Evolutionary conservation across 2,329 filamentous ascomycete genomes (phyloP), one percentile per base, ranked within the genome.

Genomic region (Fusarium sambucinum): DNA sequence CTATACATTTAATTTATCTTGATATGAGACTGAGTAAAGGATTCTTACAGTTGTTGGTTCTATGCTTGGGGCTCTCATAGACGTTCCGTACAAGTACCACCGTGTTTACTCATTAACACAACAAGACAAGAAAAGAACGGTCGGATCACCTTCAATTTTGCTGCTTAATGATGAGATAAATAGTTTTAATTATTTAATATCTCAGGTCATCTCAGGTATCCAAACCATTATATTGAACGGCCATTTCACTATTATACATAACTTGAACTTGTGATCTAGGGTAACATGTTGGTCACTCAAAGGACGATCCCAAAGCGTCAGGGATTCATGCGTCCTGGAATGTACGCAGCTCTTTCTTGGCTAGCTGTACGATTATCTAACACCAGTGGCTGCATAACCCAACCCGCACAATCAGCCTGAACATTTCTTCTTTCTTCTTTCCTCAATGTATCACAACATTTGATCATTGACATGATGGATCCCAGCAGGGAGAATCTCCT

Each of bases 401-500:
- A 56, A 27, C 51, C 25, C 45, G 33, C 27, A n/a, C 23, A 30
- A 44, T 30, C 50, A 45, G 46, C 41, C 35, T 25, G 42, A 38
- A 35, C 32, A 51, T 29, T 16, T 38, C 23, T 25, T 45, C 10
- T 38, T 21, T 35, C 32, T 35, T 21, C n/a, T 21, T 38, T 7
- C 6, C 5, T 38, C n/a, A 14, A 38, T 66, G 65, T 66, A 42
- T 56, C 47, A n/a, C 59, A 42, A 23, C 27, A 21, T 23, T 16
- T 55, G 9, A 25, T 40, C 33, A 11, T 44, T 7, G 32, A 41
- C 25, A 64, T 37, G 23, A 73, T 74, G 75, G 77, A 79, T 62
- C 75, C 72, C 21, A 77, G 75, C 54, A 74, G 71, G 40, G 72
- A 77, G 63, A 73, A 76, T 17, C 76, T 79, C 27, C 73, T 79